phyloP scores from a whole-genome alignment of 1,284 basidiomycete genomes.

The Ustilago loliicola region DNA sequence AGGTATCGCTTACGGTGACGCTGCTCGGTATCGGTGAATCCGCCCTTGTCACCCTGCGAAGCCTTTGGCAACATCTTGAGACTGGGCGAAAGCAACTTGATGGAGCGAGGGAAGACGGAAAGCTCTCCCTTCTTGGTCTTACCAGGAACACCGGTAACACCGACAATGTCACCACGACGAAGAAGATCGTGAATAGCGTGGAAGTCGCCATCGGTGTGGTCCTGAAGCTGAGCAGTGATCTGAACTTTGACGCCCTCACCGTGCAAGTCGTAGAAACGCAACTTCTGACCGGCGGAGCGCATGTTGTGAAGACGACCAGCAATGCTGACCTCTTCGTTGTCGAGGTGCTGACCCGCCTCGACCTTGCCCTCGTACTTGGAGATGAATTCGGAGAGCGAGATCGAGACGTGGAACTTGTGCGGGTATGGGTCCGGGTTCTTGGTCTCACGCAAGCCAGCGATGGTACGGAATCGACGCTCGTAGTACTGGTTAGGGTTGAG shows the following conservation, averaged over 20 bases:
- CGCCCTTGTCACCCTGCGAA: slow-evolving; percentile 75
- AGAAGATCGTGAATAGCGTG: slow-evolving; percentile 84
- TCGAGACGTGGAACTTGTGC: slow-evolving; percentile 95
- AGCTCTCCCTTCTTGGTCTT: slow-evolving; percentile 97
- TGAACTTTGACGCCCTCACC: slow-evolving; percentile 94
- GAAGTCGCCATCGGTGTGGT: slow-evolving; percentile 75
- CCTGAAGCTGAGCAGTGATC: slow-evolving; percentile 93
- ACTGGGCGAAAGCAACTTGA: slow-evolving; percentile 93
- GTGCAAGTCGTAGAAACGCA: slow-evolving; percentile 95
- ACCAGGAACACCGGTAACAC: slow-evolving; percentile 87
- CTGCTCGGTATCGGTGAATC: slow-evolving; percentile 84
- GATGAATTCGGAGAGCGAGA: slow-evolving; percentile 84
- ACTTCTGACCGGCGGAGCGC: slow-evolving; percentile 83
- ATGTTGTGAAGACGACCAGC: slow-evolving; percentile 94
- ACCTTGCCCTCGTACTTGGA: slow-evolving; percentile 77
- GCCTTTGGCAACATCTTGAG: slow-evolving; percentile 85
- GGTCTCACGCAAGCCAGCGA: slow-evolving; percentile 86
- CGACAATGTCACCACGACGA: slow-evolving; percentile 95
- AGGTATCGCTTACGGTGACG: slow-evolving; percentile 99
- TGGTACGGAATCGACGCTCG: slow-evolving; percentile 88
- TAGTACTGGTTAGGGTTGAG: slow-evolving; percentile 84
- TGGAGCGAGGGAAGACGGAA: slow-evolving; percentile 84
- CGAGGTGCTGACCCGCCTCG: slow-evolving; percentile 64
- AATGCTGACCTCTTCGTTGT: slow-evolving; percentile 74
- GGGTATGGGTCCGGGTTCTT: slow-evolving; percentile 90